Conservation (phyloP, 2,329 filamentous ascomycete species). For the Camillea tinctor region DNA sequence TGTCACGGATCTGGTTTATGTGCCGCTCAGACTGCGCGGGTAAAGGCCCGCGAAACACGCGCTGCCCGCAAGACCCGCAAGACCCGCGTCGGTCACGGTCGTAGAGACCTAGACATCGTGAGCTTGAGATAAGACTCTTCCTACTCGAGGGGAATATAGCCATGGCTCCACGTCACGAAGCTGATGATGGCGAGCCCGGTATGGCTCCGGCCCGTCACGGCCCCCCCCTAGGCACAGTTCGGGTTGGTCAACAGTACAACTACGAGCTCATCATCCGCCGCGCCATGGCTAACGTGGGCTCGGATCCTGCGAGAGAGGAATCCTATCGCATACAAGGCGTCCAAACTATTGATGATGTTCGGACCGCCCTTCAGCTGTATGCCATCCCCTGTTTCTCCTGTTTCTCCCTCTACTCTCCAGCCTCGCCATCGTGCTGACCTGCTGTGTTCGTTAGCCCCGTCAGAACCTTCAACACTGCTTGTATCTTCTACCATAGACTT, state of each 20-base stretch:
- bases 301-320: conserved; percentile 77
- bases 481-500: conserved; percentile 92
- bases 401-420: background rate
- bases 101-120: background rate
- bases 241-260: conserved; percentile 64
- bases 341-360: conserved; percentile 82
- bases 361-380: conserved; percentile 75
- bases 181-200: conserved; percentile 11
- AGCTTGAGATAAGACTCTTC: background rate
- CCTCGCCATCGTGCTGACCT: conserved; percentile 9
- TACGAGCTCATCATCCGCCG: conserved; percentile 78
- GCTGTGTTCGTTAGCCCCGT: conserved; percentile 62
- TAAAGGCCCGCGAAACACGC: background rate
- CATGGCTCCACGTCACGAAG: conserved; percentile 17
- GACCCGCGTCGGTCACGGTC: background rate
- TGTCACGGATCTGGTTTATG: background rate
- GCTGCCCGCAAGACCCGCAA: background rate
- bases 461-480: conserved; percentile 88
- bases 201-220: conserved; percentile 7
- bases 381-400: conserved; percentile 32
- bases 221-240: conserved; percentile 30
- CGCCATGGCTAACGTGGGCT: conserved; percentile 66
- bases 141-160: background rate
- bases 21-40: background rate
- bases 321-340: conserved; percentile 80